Percentiles rank a stretch among this genome's conserved stretches.
Evolutionary conservation across 345 rosid genomes (phyloP).

Genomic region (Raphanus raphanistrum): DNA sequence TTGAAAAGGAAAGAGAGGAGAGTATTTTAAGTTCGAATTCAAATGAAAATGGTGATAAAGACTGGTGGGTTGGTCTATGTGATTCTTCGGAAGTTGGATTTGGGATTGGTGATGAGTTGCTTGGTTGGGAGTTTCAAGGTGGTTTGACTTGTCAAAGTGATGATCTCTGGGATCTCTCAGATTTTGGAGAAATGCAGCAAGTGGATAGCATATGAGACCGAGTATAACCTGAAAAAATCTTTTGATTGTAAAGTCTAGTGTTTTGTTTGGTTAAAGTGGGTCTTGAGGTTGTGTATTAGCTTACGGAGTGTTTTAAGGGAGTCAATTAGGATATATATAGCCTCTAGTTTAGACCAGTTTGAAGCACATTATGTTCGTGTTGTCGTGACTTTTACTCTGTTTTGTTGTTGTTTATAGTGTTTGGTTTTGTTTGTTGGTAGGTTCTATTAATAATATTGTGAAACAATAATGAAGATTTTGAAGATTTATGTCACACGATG

Average conservation of each 20-base stretch:
- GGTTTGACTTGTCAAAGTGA: conserved; percentile 25
- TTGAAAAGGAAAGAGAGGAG: conserved; percentile 27
- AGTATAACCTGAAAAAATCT: neutral
- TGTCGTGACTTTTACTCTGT: neutral
- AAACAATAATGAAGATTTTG: neutral
- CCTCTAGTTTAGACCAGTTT: conserved; percentile 15
- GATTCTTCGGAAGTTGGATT: conserved; percentile 24
- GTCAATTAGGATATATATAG: conserved; percentile 7
- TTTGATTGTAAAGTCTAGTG: conserved; percentile 23
- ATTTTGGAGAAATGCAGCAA: conserved; percentile 29
- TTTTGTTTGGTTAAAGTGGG: conserved; percentile 26
- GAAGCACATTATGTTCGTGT: neutral
- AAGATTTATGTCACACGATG: neutral
- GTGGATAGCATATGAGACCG: conserved; percentile 1
- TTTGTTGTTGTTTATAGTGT: neutral
- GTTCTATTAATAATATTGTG: neutral
- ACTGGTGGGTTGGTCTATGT: conserved; percentile 27
- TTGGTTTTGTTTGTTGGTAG: too few species aligned
- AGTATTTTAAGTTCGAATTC: conserved; percentile 38
- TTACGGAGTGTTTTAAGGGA: neutral
- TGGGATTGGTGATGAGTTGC: conserved; percentile 39
- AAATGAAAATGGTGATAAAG: conserved; percentile 31
- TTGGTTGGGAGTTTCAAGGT: conserved; percentile 43
- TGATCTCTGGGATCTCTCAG: conserved; percentile 37
- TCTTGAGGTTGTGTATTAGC: conserved; percentile 5